Evolutionary conservation across 768 basidiomycete genomes (phyloP), one percentile per base, ranked within the genome.

Genomic region (Boletus vermiculosoides): DNA sequence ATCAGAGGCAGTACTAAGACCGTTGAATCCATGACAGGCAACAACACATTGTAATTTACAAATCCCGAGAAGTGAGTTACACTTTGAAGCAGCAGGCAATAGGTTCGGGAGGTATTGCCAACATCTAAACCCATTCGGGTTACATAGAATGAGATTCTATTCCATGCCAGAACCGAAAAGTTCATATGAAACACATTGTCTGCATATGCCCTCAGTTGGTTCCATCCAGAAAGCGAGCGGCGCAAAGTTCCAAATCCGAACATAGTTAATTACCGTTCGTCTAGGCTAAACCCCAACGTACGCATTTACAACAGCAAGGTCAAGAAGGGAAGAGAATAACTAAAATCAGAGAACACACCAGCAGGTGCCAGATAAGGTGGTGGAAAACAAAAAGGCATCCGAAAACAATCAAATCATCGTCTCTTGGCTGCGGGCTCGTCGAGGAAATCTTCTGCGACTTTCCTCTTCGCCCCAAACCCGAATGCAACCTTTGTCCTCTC

Each of bases 391-490:
- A n/a, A 30, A 42, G 10, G 44, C 45, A 25, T 59, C 41, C 47
- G 22, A 45, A 39, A 55, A 42, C 25, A 7, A 34, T 31, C 22
- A 23, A 41, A 51, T 72, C 56, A 77, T 53, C 75, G 71, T 54
- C 71, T 73, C 76, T 93, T 93, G 25, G 84, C 68, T 10, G 87
- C 82, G 7, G 89, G 90, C 5, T 85, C 79, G 15, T 81, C 86
- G 22, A 74, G 71, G n/a, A 80, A 78, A 54, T 92, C 90, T 33
- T 87, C 87, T 1, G 72, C 82, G 5, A 88, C 89, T 69, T 93
- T 94, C 65, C 92, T 78, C 78, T 94, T 94, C 45, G 79, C 75
- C 34, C 86, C 86, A 67, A 93, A 82, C 12, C 89, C 89, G 68
- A 93, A 85, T 6, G 83, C 82, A 42, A 94, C 83, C 71, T 85